Base-by-base conservation (phyloP, 108 stramenopile species). In the Bacterosira constricta region DNA sequence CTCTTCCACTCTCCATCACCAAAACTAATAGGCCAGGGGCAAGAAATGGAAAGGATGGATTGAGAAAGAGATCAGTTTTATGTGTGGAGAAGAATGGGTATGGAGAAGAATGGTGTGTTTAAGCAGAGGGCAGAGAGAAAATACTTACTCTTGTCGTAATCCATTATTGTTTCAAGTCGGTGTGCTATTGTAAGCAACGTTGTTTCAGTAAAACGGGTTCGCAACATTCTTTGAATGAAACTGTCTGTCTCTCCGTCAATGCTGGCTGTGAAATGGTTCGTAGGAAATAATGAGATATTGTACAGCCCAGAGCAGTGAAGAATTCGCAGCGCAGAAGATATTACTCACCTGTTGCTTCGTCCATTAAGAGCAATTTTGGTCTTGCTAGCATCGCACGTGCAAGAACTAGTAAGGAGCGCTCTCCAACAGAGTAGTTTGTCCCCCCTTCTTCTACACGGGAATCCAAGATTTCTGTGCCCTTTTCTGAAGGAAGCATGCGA, bases 131-230 rank as follows among this genome's bases (percentile, higher is more conserved):
- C n/a, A n/a, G 73, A 86, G 66, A 17, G 80, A 80, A 13, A 84
- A 42, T 17, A 60, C 36, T n/a, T n/a, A n/a, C n/a, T n/a, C 17
- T 82, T 75, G 60, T 98, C 96, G 63, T 94, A 97, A 73, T 98
- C 98, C 90, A 98, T 93, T 53, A 98, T 96, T 6, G 98, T 98
- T 44, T 94, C 83, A 7, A 94, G 70, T 13, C 97, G 83, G 62
- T 98, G 98, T 8, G 98, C 96, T 44, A 98, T 88, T 10, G 96
- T 96, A 1, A 98, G 61, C 39, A 97, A 66, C 1, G 98, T 98
- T n/a, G 89, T 93, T 8, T 79, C 80, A 21, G 70, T 55, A 69
- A 97, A 97, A 6, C 85, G 66, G 38, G 88, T 86, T 4, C 97
- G 88, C 6, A 98, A 76, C 87, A 95, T 96, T 13, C 69, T 58